Base-by-base conservation (phyloP, 371 early-diverging fungal genomes). In the Fennellomyces sp. region DNA sequence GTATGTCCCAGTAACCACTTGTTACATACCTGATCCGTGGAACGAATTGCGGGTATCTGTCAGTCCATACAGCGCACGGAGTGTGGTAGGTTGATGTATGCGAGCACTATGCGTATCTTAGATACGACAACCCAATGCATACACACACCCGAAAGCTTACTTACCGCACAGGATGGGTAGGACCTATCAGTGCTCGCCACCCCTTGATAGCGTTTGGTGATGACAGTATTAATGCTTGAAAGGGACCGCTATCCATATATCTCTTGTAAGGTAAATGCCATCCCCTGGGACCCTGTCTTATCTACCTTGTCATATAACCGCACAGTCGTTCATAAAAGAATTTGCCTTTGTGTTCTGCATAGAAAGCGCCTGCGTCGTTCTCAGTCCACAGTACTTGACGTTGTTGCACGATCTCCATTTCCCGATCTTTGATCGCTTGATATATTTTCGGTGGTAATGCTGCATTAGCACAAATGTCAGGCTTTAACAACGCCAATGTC, bases 41-140 rank as follows among this genome's bases (percentile, higher is more conserved):
- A 90, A 90, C 3, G 92, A 91, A 56, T 93, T 93, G 11, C 93
- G 65, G 10, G 93, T 93, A 58, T 93, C 92, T 1, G 92, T 92
- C 58, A 93, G 60, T 8, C 93, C 93, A 65, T 84, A 91, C 8
- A 80, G 63, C 10, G 92, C 85, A 23, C 93, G 78, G n/a, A 93
- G 66, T 7, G 87, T 85, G 25, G 71, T 42, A 13, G 88, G 88
- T 26, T 80, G 76, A 64, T 78, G 52, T 2, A 90, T 69, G 45
- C 86, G 78, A 25, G 91, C 91, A 38, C 89, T 90, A 61, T 2
- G 23, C 7, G 36, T 31, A 31, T 23, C 17, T 17, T n/a, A 21
- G 38, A 35, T 55, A 54, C 27, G 29, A 21, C 15, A 6, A 6
- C n/a, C n/a, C 41, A 33, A 41, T 3, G n/a, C n/a, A 15, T 0